Conservation (phyloP, 495 filamentous ascomycete genomes). For the Chaetomium fimeti region DNA sequence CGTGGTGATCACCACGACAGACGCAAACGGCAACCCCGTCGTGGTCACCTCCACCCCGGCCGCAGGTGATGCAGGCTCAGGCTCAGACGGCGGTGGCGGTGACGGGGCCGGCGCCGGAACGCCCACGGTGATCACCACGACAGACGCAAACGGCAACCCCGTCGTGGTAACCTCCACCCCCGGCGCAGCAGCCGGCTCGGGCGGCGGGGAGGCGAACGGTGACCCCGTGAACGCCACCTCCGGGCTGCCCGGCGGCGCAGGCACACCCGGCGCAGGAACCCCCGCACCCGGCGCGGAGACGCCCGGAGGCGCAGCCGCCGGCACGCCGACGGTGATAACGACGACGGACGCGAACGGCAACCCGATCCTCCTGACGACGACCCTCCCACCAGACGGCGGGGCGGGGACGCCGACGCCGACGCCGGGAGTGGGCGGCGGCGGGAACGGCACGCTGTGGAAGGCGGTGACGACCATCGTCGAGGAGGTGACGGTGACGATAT, state of each 20-base stretch:
- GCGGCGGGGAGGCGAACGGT: background rate
- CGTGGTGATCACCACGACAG: background rate
- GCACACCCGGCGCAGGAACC: background rate
- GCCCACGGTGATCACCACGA: background rate
- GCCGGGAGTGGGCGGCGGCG: background rate
- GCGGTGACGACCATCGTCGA: constrained; percentile 19
- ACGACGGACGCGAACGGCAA: constrained; percentile 11
- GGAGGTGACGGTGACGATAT: constrained; percentile 20
- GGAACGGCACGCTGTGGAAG: background rate
- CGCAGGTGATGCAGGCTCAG: too few relatives aligned
- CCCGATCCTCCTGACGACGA: constrained; percentile 3
- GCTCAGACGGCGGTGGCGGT: too few relatives aligned
- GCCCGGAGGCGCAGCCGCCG: background rate
- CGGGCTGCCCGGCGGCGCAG: background rate
- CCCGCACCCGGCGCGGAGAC: background rate
- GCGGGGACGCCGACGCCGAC: background rate
- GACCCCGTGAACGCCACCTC: background rate
- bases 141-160: constrained; percentile 4
- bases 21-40: background rate
- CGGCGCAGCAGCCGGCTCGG: background rate
- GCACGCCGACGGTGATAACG: background rate
- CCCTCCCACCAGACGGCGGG: background rate
- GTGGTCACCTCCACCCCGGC: background rate
- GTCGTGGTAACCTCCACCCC: background rate
- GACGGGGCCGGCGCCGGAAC: background rate